phyloP scores from a whole-genome alignment of 2,329 filamentous ascomycete genomes.

The Alternaria sp. region DNA sequence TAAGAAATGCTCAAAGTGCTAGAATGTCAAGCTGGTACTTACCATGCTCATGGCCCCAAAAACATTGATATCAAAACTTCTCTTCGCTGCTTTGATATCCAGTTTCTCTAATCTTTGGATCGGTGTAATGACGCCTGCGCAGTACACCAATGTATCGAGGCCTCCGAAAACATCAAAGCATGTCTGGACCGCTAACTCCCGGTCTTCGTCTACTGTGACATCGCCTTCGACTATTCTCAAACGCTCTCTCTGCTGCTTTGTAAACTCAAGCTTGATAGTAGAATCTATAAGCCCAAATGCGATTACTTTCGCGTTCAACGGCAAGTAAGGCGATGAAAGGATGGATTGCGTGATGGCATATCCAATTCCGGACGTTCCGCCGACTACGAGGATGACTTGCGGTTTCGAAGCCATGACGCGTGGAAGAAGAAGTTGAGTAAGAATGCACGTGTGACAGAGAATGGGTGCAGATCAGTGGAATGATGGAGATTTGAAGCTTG shows the following conservation, averaged over 20 bases:
- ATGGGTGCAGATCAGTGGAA: constrained; percentile 4
- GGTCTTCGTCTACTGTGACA: constrained; percentile 18
- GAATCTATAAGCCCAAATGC: constrained; percentile 21
- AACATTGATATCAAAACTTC: constrained; percentile 36
- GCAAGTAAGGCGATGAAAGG: constrained; percentile 14
- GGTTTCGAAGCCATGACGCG: constrained; percentile 9
- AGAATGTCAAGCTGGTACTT: constrained; percentile 3
- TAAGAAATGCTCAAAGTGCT: neutral
- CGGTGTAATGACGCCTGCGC: constrained; percentile 35
- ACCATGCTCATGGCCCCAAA: constrained; percentile 40
- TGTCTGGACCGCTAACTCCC: constrained; percentile 21
- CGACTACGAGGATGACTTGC: constrained; percentile 38
- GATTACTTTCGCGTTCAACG: constrained; percentile 17
- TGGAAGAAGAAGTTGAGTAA: neutral
- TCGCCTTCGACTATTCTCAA: constrained; percentile 20
- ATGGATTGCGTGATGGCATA: constrained; percentile 29
- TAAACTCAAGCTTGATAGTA: constrained; percentile 18
- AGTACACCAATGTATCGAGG: constrained; percentile 38
- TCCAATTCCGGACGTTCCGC: constrained; percentile 37
- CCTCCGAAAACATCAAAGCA: constrained; percentile 28
- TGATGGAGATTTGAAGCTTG: constrained; percentile 15
- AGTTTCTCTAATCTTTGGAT: constrained; percentile 33
- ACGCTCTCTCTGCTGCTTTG: constrained; percentile 18
- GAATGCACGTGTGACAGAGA: constrained; percentile 1
- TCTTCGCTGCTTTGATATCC: constrained; percentile 28